Evolutionary conservation across 1,139 yeast genomes (phyloP), one percentile per base, ranked within the genome.

Genomic region (Saccharomyces hybrid): DNA sequence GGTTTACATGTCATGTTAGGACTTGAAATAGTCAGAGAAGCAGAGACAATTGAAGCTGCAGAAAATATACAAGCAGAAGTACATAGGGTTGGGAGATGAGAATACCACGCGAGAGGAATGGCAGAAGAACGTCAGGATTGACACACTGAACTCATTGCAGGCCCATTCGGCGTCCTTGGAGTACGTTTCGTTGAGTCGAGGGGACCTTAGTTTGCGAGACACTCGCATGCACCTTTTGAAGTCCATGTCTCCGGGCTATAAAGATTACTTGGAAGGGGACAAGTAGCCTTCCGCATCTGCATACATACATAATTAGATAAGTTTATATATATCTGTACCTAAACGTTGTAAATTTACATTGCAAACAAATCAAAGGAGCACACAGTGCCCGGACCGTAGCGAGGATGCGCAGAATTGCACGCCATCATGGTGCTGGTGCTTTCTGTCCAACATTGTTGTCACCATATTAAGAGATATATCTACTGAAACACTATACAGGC

Each of bases 111-210:
- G 56, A 42, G 66, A 64, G 8, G 70, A 68, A 52, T 69, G 71
- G 71, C 14, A 58, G 42, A 69, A 77, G 8, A 86, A 86, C 59
- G 78, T 87, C 1, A 83, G 82, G 52, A 75, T 87, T 60, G 98
- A 95, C 67, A 82, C 95, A 0, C 82, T 84, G 60, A 80, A 89
- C 1, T 78, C 87, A 16, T 70, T 88, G 52, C 79, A 83, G 27
- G 86, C 87, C 28, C 96, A 91, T 68, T 82, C 84, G 16, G 79
- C 81, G 2, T 59, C 86, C 54, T 68, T 88, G 49, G 80, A 82
- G 59, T 88, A 88, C 64, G 27, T 50, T 27, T 31, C 49, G 7
- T 11, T 50, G 24, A 42, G 29, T n/a, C 42, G 31, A 3, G 31
- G 49, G 24, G 44, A 44, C 9, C 34, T 27, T 31, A 44, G 52